phyloP scores from a whole-genome alignment of 305 asterid genomes.

The Fraxinus angustifolia region DNA sequence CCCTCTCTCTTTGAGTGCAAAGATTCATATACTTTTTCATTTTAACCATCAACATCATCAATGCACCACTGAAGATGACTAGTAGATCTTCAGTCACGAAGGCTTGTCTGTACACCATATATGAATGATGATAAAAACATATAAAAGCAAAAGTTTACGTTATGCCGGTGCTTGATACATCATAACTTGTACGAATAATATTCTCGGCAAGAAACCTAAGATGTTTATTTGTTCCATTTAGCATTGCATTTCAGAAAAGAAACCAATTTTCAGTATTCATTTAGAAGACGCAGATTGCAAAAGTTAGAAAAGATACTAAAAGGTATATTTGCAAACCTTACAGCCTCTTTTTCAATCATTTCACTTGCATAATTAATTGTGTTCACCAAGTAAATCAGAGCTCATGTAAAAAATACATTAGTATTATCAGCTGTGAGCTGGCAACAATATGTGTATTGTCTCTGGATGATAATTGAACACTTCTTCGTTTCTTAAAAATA shows the following conservation, averaged over 20 bases:
- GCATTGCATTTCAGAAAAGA: background rate
- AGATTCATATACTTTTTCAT: background rate
- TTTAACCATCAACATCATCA: slow-evolving; percentile 1
- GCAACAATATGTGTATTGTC: background rate
- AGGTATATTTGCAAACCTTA: too few relatives aligned
- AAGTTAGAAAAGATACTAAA: too few relatives aligned
- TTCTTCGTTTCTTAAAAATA: background rate
- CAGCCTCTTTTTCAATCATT: too few relatives aligned
- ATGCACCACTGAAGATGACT: slow-evolving; percentile 9
- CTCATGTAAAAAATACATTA: background rate
- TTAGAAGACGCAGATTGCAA: background rate
- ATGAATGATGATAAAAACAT: background rate
- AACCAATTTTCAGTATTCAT: background rate
- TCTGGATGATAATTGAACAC: background rate
- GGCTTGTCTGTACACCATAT: background rate
- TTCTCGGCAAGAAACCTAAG: background rate
- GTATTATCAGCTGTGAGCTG: slow-evolving; percentile 1
- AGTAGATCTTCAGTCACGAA: background rate
- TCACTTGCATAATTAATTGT: too few relatives aligned
- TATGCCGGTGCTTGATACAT: background rate
- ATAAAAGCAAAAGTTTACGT: too few relatives aligned
- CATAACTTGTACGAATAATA: background rate
- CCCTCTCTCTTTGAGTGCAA: background rate
- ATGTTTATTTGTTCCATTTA: background rate
- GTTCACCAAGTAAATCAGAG: background rate